Percentiles rank a stretch among this genome's conserved stretches.
phyloP scores from a whole-genome alignment of 805 yeast genomes.

The Candida caryicola region DNA sequence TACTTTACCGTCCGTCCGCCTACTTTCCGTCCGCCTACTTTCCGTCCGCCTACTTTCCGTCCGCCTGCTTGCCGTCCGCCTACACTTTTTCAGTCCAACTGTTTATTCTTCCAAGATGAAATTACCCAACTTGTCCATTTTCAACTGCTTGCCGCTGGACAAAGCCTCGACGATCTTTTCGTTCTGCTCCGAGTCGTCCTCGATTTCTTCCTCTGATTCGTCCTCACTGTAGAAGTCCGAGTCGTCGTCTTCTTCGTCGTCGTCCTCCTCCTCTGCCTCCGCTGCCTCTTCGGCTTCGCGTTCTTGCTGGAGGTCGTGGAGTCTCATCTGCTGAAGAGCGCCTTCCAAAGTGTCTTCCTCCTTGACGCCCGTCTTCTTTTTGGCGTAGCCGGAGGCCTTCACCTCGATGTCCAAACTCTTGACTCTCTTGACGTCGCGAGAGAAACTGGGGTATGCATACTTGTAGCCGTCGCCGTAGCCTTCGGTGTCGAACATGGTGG shows the following conservation, averaged over 20 bases:
- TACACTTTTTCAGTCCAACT: too few species aligned
- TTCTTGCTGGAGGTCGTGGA: constrained; percentile 26
- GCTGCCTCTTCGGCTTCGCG: constrained; percentile 26
- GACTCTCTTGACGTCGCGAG: constrained; percentile 67
- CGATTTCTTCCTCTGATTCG: constrained; percentile 34
- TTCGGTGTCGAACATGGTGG: constrained; percentile 69
- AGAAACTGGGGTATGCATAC: constrained; percentile 75
- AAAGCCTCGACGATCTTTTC: constrained; percentile 69
- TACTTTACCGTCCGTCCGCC: too few species aligned
- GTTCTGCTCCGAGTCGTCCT: constrained; percentile 39
- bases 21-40: too few species aligned
- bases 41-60: too few species aligned
- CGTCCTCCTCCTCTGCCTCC: constrained; percentile 38
- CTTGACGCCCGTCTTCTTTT: constrained; percentile 31
- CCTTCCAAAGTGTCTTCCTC: constrained; percentile 59
- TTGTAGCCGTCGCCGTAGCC: constrained; percentile 81
- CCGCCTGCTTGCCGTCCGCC: too few species aligned
- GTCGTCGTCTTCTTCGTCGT: constrained; percentile 43
- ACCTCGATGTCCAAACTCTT: constrained; percentile 80
- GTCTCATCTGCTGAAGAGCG: constrained; percentile 70
- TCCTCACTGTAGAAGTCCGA: constrained; percentile 33
- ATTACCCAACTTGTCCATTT: constrained; percentile 81
- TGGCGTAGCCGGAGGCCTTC: constrained; percentile 82
- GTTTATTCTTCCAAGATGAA: constrained; percentile 56
- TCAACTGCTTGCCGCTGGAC: constrained; percentile 60